These are phyloP conservation scores for Pseudogymnoascus sp. DNA, from an alignment of 2,329 filamentous ascomycete genomes.

Conservation along the genomic window DNA sequence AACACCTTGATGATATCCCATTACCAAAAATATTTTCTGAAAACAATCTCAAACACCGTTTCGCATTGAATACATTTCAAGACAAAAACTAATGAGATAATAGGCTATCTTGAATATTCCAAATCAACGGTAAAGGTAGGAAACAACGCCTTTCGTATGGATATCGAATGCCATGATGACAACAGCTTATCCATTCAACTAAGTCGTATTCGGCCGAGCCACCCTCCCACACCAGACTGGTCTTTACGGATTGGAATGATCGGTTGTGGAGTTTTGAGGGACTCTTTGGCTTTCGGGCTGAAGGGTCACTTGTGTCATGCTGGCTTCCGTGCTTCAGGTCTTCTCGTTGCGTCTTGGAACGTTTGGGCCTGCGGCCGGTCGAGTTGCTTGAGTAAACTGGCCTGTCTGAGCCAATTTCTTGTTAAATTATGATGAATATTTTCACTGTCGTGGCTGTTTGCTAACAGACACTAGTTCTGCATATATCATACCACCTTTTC, in stretches of 20 bases:
- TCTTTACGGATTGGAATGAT: constrained; percentile 49
- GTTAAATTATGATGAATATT: not conserved
- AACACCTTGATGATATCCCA: constrained; percentile 57
- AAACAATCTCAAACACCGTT: constrained; percentile 22
- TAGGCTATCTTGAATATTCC: not conserved
- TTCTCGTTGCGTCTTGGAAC: constrained; percentile 53
- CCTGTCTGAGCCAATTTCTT: constrained; percentile 49
- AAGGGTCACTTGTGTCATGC: constrained; percentile 40
- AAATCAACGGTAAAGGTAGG: constrained; percentile 18
- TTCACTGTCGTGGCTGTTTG: not conserved
- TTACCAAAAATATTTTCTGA: constrained; percentile 59
- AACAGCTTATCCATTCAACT: constrained; percentile 72
- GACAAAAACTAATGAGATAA: not conserved
- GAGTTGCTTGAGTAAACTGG: constrained; percentile 61
- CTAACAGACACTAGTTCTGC: constrained; percentile 1
- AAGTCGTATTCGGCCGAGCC: constrained; percentile 59
- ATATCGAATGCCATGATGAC: constrained; percentile 42
- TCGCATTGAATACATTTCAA: not conserved
- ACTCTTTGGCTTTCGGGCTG: constrained; percentile 24
- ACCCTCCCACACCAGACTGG: constrained; percentile 65
- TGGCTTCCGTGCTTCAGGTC: constrained; percentile 50
- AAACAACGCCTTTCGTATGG: constrained; percentile 9
- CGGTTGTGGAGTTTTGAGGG: constrained; percentile 63
- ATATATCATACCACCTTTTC: not conserved
- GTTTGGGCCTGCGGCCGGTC: constrained; percentile 45